A percentile compares a stretch with the other conserved stretches of the same genome.
Evolutionary conservation across 441 rosid species (phyloP).

Genomic region (Macaranga tanarius): DNA sequence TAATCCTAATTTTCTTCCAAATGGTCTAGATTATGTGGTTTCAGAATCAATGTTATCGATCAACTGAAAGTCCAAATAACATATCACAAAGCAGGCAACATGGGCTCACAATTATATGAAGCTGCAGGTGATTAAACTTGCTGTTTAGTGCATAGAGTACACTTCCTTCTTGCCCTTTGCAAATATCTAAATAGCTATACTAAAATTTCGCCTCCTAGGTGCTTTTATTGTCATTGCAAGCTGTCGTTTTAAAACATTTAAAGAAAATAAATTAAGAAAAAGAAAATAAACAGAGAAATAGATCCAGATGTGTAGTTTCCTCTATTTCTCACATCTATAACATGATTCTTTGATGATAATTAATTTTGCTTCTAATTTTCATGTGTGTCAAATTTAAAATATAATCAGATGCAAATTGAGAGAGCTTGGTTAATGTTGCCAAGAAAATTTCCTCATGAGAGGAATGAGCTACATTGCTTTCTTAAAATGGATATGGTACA

Average conservation of each 20-base stretch:
- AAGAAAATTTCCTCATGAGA: constrained; percentile 50
- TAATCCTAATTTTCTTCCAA: constrained; percentile 60
- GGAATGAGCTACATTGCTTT: constrained; percentile 68
- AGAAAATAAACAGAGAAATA: neutral
- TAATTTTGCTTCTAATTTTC: neutral
- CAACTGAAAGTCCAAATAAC: constrained; percentile 60
- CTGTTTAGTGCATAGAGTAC: neutral
- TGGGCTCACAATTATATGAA: constrained; percentile 30
- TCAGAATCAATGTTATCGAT: constrained; percentile 48
- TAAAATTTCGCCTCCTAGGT: constrained; percentile 8
- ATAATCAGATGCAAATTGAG: constrained; percentile 45
- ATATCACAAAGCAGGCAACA: constrained; percentile 38
- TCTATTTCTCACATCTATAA: neutral
- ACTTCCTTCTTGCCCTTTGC: neutral
- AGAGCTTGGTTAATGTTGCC: constrained; percentile 69
- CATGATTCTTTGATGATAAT: neutral
- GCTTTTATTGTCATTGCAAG: neutral
- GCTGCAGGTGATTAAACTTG: constrained; percentile 49
- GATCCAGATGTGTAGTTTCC: neutral
- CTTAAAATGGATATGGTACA: constrained; percentile 66
- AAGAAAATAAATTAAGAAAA: neutral
- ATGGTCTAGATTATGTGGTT: constrained; percentile 56
- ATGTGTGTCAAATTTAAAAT: constrained; percentile 42
- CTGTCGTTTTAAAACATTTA: neutral
- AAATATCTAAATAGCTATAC: neutral